Conservation (phyloP, 768 basidiomycete genomes). For the Kwoniella sp. region DNA sequence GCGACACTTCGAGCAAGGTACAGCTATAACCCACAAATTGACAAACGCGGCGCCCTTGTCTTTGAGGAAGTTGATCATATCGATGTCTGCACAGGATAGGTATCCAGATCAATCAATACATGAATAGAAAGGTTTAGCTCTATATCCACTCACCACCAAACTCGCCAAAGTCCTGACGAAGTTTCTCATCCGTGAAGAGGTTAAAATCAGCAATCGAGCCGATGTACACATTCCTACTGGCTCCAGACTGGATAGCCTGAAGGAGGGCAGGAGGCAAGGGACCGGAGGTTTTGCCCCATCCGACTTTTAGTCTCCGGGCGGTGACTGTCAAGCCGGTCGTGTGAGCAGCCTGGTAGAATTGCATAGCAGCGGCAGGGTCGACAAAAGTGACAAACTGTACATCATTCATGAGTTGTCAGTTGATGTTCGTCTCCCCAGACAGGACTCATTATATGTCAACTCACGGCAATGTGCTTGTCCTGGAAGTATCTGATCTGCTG, state of each 20-base stretch:
- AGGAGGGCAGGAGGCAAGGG: constrained; percentile 80
- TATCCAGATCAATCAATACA: too few relatives aligned
- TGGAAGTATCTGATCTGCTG: constrained; percentile 94
- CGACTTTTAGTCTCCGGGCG: constrained; percentile 91
- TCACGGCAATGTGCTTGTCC: constrained; percentile 93
- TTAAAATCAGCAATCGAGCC: constrained; percentile 96
- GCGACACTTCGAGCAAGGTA: too few relatives aligned
- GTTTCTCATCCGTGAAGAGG: constrained; percentile 80
- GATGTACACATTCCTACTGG: constrained; percentile 94
- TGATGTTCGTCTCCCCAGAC: too few relatives aligned
- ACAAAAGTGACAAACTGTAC: constrained; percentile 90
- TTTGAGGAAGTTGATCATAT: constrained; percentile 91
- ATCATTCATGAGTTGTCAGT: too few relatives aligned
- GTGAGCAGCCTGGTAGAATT: constrained; percentile 90
- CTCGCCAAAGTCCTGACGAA: constrained; percentile 91
- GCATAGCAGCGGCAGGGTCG: constrained; percentile 86
- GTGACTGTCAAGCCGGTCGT: constrained; percentile 87
- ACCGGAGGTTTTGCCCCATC: constrained; percentile 96
- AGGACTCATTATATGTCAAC: constrained; percentile 49
- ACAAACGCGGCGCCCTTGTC: constrained; percentile 83
- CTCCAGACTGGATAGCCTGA: constrained; percentile 85
- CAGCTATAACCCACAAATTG: constrained; percentile 55
- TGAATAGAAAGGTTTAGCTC: too few relatives aligned
- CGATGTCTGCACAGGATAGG: constrained; percentile 66
- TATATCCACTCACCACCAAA: constrained; percentile 62